Conservation (phyloP, 352 stramenopile genomes). For the Phytopythium ostracodes region DNA sequence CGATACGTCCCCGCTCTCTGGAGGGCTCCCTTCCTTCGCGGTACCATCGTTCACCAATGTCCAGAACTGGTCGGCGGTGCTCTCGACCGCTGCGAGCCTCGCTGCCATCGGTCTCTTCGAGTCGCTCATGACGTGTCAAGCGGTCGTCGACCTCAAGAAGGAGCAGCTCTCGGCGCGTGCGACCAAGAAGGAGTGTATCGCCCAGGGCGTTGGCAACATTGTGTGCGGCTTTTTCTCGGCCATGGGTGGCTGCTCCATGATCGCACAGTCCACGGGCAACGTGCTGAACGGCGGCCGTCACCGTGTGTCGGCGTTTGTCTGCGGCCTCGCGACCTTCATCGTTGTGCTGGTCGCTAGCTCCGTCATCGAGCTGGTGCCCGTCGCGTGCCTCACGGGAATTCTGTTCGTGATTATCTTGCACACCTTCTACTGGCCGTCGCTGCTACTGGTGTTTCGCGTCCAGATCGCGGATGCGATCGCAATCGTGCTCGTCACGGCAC, state of each 20-base stretch:
- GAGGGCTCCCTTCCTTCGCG: slow-evolving; percentile 47
- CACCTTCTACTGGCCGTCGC: slow-evolving; percentile 90
- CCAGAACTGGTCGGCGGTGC: slow-evolving; percentile 60
- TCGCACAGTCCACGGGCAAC: slow-evolving; percentile 91
- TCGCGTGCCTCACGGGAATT: slow-evolving; percentile 83
- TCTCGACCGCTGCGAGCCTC: slow-evolving; percentile 89
- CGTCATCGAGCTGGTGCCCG: slow-evolving; percentile 81
- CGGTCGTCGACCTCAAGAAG: slow-evolving; percentile 89
- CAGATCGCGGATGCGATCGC: slow-evolving; percentile 62
- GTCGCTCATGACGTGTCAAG: slow-evolving; percentile 92
- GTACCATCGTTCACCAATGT: slow-evolving; percentile 41
- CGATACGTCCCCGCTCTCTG: slow-evolving; percentile 55
- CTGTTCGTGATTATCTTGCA: slow-evolving; percentile 86
- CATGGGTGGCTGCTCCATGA: slow-evolving; percentile 94
- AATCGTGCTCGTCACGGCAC: slow-evolving; percentile 83
- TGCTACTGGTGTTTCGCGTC: slow-evolving; percentile 74
- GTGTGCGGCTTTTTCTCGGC: slow-evolving; percentile 88
- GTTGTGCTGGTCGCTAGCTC: slow-evolving; percentile 81
- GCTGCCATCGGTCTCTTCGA: slow-evolving; percentile 92
- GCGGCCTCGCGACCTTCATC: slow-evolving; percentile 60
- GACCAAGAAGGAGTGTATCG: slow-evolving; percentile 78
- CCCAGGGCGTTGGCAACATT: slow-evolving; percentile 91
- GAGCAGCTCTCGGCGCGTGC: slow-evolving; percentile 53
- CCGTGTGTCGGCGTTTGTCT: slow-evolving; percentile 63
- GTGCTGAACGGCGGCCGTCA: slow-evolving; percentile 79